phyloP scores from a whole-genome alignment of 371 early-diverging fungal genomes.

The Rhizopus arrhizus region DNA sequence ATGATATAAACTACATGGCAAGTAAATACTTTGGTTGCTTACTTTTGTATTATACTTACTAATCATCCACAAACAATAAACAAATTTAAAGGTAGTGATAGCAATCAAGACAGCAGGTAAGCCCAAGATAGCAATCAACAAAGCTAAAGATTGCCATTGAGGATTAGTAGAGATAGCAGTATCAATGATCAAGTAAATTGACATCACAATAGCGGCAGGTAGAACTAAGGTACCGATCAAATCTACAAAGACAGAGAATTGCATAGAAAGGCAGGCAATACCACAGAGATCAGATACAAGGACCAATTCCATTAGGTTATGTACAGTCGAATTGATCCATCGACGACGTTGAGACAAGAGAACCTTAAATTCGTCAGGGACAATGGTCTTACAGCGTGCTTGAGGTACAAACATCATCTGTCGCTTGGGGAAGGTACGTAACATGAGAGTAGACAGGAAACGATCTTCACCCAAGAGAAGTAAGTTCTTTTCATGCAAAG shows the following conservation, averaged over 20 bases:
- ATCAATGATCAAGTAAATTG: conserved; percentile 54
- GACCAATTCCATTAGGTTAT: conserved; percentile 90
- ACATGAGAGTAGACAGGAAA: conserved; percentile 92
- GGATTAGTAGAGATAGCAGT: conserved; percentile 52
- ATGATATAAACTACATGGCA: conserved; percentile 47
- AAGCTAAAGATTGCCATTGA: conserved; percentile 66
- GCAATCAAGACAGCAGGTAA: conserved; percentile 87
- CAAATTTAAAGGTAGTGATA: conserved; percentile 78
- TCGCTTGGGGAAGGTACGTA: conserved; percentile 89
- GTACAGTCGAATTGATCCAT: conserved; percentile 94
- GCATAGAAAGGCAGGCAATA: conserved; percentile 88
- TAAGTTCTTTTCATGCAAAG: conserved; percentile 95
- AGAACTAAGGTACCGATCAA: conserved; percentile 82
- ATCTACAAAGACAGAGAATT: conserved; percentile 83
- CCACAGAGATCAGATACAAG: conserved; percentile 86
- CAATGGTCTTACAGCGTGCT: conserved; percentile 84
- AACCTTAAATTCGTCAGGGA: conserved; percentile 80
- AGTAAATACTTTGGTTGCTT: too few species aligned
- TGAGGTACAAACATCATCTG: conserved; percentile 93
- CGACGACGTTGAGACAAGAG: conserved; percentile 86
- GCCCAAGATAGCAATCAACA: conserved; percentile 71
- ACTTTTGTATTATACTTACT: conserved; percentile 36
- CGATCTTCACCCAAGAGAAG: conserved; percentile 95
- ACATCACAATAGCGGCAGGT: conserved; percentile 79
- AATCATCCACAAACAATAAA: conserved; percentile 83